Base-by-base conservation (phyloP, 331 rosid genomes). In the Arachis monticola region DNA sequence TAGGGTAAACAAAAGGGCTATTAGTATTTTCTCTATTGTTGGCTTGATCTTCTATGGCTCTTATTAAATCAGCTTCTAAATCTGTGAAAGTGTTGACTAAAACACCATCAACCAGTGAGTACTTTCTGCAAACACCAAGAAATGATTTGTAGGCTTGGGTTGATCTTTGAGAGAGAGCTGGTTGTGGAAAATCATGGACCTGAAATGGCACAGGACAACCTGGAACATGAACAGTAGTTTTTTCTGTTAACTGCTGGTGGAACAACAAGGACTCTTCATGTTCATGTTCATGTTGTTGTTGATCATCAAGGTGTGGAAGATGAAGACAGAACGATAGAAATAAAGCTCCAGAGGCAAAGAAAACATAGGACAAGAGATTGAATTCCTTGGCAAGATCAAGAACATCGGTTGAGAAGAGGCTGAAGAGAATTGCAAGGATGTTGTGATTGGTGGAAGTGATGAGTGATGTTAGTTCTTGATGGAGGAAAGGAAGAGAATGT, bases 81-180 rank as follows among this genome's bases (percentile, higher is more conserved):
- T 10, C 70, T 13, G 62, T 61, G 70, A 62, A 74, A 45, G 63
- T 62, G 8, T 62, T 74, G 1, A 74, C 47, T 17, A 74, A 35
- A 10, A 61, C 44, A 62, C 78, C 78, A 74, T 74, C 78, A 50
- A 63, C 50, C 17, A 74, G 52, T 35, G 44, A 38, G 4, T 38
- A 1, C 48, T 51, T 50, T 10, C 22, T 8, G 41, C 53, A 74
- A 8, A 74, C 3, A 17, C 61, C 63, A 40, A 62, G 12, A 35
- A 62, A 6, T 51, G 55, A 50, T 50, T 8, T 74, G 70, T 74
- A 74, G 9, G 17, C 5, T 14, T 14, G n/a, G 27, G 30, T 62
- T 17, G 78, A 50, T 50, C 70, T 74, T 61, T 51, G 44, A 52
- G 0, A 10, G 0, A 50, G 62, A 63, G 50, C 11, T 17, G 27